Conservation (phyloP, 2,329 filamentous ascomycete genomes). For the Sporothrix globosa region DNA sequence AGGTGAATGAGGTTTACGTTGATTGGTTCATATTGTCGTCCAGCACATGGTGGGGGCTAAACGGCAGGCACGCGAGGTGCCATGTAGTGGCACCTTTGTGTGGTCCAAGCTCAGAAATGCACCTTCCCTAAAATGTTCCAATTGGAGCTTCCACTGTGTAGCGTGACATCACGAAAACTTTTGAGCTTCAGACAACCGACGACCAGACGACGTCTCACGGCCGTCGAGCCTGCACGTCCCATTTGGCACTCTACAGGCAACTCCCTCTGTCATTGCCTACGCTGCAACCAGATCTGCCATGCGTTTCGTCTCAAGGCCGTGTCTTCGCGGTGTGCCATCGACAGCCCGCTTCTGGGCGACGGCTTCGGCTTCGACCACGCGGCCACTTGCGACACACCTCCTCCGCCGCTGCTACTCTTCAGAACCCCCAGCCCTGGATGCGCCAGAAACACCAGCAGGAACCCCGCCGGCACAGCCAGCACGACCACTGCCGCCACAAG, state of each 20-base stretch:
- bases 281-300: neutral
- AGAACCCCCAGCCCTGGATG: neutral
- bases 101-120: neutral
- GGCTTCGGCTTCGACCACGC: neutral
- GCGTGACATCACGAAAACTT: conserved; percentile 24
- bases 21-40: no score
- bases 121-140: neutral
- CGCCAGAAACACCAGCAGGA: neutral
- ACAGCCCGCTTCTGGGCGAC: neutral
- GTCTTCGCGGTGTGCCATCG: conserved; percentile 5
- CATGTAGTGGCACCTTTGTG: no score
- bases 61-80: no score
- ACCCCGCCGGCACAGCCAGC: neutral
- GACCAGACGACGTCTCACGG: no score
- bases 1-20: no score
- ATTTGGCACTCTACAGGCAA: neutral
- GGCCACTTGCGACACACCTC: conserved; percentile 13
- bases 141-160: conserved; percentile 19
- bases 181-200: conserved; percentile 11
- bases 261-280: neutral
- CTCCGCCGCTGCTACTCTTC: conserved; percentile 8
- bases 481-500: conserved; percentile 52
- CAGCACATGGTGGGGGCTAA: no score
- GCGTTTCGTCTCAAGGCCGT: conserved; percentile 1
- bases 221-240: neutral